Base-by-base conservation (phyloP, 2,329 filamentous ascomycete genomes). In the Diplodia intermedia region DNA sequence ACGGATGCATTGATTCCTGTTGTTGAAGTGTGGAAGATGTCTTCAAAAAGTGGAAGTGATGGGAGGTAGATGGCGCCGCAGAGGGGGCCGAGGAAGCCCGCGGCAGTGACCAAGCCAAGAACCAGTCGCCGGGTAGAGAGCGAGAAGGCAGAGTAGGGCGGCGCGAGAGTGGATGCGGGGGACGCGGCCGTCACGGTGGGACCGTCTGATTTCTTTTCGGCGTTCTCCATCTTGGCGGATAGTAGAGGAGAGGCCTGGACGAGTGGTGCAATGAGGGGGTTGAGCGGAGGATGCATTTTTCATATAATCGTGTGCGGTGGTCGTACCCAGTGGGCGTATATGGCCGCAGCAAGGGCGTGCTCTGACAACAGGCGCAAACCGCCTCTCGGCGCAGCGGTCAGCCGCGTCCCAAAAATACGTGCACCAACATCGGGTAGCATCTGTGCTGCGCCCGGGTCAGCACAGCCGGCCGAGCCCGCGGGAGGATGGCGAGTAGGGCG, bases 11-110 rank as follows among this genome's bases (percentile, higher is more conserved):
- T 83, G 47, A 83, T 79, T 2, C 73, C 75, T 6, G 78, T 77
- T 31, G 72, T 71, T 8, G 75, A 76, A 6, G 75, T 74, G 8
- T 77, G 70, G 68, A 83, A 82, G 50, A 80, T 78, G 1, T 70
- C 67, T 15, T 77, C 57, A 63, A 79, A 76, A 18, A 83, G 72
- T 2, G 75, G 78, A 31, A 83, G 74, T 23, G 78, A 76, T 0
- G 81, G 82, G 2, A 83, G 71, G 71, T 83, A 83, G 38, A 83
- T 78, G n/a, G 77, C 78, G 36, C 80, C 81, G n/a, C 79, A 78
- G 20, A 83, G 69, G 9, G 82, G 81, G 0, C 79, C 81, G 52
- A 83, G 78, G 71, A 82, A 80, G 3, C 80, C 81, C 1, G 79
- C 80, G 5, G 76, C 71, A 2, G 80, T 82, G 56, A 82, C 78